Evolutionary conservation across 305 asterid species (phyloP), one percentile per base, ranked within the genome.

Genomic region (Caryopteris hybrid): DNA sequence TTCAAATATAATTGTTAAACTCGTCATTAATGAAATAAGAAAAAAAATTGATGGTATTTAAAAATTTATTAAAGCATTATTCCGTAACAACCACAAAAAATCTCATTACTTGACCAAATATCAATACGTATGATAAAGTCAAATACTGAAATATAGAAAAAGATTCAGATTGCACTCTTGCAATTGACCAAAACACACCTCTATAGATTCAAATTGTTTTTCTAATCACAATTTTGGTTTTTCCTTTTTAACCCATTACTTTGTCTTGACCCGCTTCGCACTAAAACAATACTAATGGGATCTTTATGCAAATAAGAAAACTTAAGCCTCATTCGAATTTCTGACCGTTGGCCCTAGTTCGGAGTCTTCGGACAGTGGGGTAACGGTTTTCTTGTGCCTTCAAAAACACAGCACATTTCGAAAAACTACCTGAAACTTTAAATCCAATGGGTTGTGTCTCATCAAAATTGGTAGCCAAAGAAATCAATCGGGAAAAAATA

Each of bases 301-400:
- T 56, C 46, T 17, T 57, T 65, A 10, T 53, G 48, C 20, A 33
- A 81, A 81, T 73, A n/a, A n/a, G n/a, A 69, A 68, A 65, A 57
- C 25, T 14, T 6, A 64, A 22, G 23, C 77, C 58, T 21, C 34
- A 54, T 91, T 91, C 87, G 86, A 88, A 88, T 61, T 79, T 88
- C 71, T 56, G 94, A 88, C 97, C 97, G 97, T 91, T 89, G 80
- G 80, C 79, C 63, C n/a, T n/a, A n/a, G n/a, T n/a, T n/a, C n/a
- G n/a, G n/a, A n/a, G n/a, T n/a, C 80, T 68, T 60, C 68, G 55
- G 71, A 68, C 63, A 64, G 23, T 43, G n/a, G 71, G 22, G 48
- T 76, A 88, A 85, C 95, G 81, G 91, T 85, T 82, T 66, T 65
- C 70, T 60, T 23, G 21, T n/a, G 64, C 54, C 76, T 46, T 74